Base-by-base conservation (phyloP, 1,284 basidiomycete species). In the Laetiporus sulphureus region DNA sequence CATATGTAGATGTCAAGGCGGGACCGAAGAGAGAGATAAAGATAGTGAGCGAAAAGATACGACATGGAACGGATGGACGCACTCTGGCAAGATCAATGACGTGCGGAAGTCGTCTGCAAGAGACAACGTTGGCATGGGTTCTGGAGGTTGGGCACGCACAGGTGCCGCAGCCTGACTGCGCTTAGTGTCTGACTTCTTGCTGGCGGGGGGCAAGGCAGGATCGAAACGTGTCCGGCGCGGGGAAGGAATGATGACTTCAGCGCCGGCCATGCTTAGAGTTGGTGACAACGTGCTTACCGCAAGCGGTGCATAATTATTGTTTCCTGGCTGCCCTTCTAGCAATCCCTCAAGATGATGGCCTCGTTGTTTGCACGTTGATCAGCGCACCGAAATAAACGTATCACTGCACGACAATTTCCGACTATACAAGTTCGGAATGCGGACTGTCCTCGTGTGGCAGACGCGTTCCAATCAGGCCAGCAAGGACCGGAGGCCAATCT, bases 61-160 rank as follows among this genome's bases (percentile, higher is more conserved):
- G 42, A 47, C 41, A 47, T 36, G 45, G 44, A 44, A 50, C 52
- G 44, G 40, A 53, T 40, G 33, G 43, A 72, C 83, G 66, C 63
- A 90, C 87, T 83, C 83, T 59, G 85, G 85, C 42, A 90, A 65
- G 52, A 90, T 88, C 57, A 83, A 71, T 46, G 85, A 87, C 20
- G 86, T 87, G 51, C 86, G 78, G 66, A 90, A 90, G 62, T 87
- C 77, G 65, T 75, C 78, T 32, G 69, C 66, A 25, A 80, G 72
- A 37, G 82, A 80, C 23, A 90, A 68, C 48, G 72, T 67, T 38
- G 75, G 76, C 3, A 78, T 62, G 38, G 57, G 54, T 38, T 69
- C 69, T 58, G 48, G 56, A 52, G 47, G 54, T 48, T 47, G 48
- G 49, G 49, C 53, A 54, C 54, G 62, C 50, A 59, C 60, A 49